phyloP scores from a whole-genome alignment of 768 basidiomycete species.

The Vishniacozyma victoriae region DNA sequence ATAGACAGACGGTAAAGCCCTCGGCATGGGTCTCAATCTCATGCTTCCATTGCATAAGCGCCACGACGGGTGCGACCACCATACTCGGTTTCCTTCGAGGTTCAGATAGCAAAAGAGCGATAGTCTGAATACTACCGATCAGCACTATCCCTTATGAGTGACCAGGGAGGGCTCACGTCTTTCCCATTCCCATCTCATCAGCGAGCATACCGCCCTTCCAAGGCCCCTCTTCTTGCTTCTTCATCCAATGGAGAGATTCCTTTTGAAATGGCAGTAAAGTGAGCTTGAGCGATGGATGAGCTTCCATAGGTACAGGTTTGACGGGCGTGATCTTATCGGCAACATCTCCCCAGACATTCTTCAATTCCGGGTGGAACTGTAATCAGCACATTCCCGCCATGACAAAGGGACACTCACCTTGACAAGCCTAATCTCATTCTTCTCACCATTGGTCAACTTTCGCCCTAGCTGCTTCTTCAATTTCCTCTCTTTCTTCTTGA shows the following conservation, averaged over 20 bases:
- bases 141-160: conserved; percentile 64
- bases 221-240: conserved; percentile 74
- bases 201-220: conserved; percentile 93
- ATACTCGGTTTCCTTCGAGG: conserved; percentile 68
- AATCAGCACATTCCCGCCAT: conserved; percentile 7
- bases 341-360: conserved; percentile 81
- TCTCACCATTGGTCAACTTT: conserved; percentile 57
- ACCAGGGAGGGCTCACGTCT: conserved; percentile 40
- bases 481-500: conserved; percentile 42
- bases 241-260: conserved; percentile 95
- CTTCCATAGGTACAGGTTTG: conserved; percentile 64
- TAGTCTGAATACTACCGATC: conserved; percentile 82
- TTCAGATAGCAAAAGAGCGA: conserved; percentile 77
- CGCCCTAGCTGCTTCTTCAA: conserved; percentile 62
- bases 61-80: conserved; percentile 67
- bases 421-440: conserved; percentile 52
- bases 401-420: conserved; percentile 11
- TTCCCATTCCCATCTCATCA: conserved; percentile 58
- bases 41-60: conserved; percentile 79
- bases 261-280: conserved; percentile 88
- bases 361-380: conserved; percentile 69
- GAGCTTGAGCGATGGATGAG: conserved; percentile 76
- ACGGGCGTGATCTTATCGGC: conserved; percentile 59
- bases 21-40: conserved; percentile 83
- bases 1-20: conserved; percentile 75